Evolutionary conservation across 1,139 yeast species (phyloP).

Genomic region (Sugiyamaella pinicola): DNA sequence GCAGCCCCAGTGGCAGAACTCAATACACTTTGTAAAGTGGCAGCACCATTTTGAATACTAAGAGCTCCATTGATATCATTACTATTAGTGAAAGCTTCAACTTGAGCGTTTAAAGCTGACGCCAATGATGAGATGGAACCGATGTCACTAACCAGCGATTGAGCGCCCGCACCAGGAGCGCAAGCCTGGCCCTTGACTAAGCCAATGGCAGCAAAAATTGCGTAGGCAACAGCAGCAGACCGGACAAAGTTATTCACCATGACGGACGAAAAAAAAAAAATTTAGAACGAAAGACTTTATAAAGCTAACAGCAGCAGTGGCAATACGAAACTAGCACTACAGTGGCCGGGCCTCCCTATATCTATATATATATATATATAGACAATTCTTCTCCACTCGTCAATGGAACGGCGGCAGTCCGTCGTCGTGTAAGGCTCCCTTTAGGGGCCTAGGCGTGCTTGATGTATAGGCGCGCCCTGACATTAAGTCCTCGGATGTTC

Average conservation of each 20-base stretch:
- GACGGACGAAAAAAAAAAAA: background rate
- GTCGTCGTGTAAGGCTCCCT: no score
- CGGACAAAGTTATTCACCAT: background rate
- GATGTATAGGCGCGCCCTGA: background rate
- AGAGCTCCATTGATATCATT: constrained; percentile 11
- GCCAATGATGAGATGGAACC: constrained; percentile 2
- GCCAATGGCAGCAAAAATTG: constrained; percentile 1
- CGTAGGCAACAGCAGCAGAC: background rate
- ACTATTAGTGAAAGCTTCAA: background rate
- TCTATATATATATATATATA: no score
- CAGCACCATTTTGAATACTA: constrained; percentile 6
- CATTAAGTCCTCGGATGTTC: background rate
- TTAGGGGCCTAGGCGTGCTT: background rate
- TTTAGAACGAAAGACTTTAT: constrained; percentile 4
- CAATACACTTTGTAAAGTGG: background rate
- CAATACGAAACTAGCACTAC: no score
- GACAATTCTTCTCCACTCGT: no score
- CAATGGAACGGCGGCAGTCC: no score
- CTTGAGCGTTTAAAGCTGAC: background rate
- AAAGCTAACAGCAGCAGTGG: no score
- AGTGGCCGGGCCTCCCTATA: no score
- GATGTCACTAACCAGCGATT: background rate
- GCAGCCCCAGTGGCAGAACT: constrained; percentile 18
- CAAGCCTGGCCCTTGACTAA: background rate
- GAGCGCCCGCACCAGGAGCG: background rate